Evolutionary conservation across 2,329 filamentous ascomycete genomes (phyloP), one percentile per base, ranked within the genome.

Genomic region (Neonectria punicea): DNA sequence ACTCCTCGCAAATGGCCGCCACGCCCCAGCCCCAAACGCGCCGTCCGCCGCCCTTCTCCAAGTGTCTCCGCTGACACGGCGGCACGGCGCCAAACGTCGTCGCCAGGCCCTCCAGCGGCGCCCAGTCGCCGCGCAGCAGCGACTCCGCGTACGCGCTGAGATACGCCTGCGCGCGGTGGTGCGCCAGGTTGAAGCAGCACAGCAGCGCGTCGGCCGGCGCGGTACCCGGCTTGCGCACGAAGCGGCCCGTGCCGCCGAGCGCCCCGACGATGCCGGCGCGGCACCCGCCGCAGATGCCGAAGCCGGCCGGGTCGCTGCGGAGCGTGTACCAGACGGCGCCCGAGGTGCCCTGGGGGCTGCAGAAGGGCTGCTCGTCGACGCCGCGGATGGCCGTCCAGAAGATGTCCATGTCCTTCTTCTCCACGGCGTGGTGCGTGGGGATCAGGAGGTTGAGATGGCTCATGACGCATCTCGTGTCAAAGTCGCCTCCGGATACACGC

Each of bases 1-100:
- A 81, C 16, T 80, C 76, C 8, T 78, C 76, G 39, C 80, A 81
- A 39, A 81, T 77, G 58, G 74, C 68, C 69, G 77, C 41, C 1
- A 76, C 73, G 4, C 61, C 67, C 80, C 80, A 81, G 22, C 80
- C 80, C 70, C 79, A 81, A 75, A 75, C 79, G 6, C 68, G 66
- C 46, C 57, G 64, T 13, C 65, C 65, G n/a, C 54, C 50, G 47
- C 61, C 67, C 55, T 63, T 53, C 14, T 58, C 41, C 4, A 61
- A 28, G 16, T 67, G 67, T 14, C 50, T 55, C 9, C 71, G 8
- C 2, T 69, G 71, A 5, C 73, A 82, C 1, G 56, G 61, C 4
- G 74, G 73, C 5, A 81, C 73, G 36, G 65, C 63, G 8, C 74
- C 73, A 63, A 77, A 80, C 20, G 71, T 62, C 4, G 65, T 65